Evolutionary conservation across 148 eudicot species (phyloP).

Genomic region (Spergularia marina): DNA sequence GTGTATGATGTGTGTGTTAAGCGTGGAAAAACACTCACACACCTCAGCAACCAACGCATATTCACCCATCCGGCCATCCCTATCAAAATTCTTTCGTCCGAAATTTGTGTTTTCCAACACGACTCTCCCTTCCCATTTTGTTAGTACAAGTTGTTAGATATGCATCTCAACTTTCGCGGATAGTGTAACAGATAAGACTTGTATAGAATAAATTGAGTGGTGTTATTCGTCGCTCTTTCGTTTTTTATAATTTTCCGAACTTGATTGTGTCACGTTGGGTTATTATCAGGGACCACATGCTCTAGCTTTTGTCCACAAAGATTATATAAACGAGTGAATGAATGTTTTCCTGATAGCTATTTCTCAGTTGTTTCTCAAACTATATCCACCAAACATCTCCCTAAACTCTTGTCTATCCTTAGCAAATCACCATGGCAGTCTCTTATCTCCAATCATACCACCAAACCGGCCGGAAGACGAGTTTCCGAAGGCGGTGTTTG

Average conservation of each 20-base stretch:
- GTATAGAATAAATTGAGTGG: too few relatives aligned
- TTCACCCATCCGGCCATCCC: not conserved
- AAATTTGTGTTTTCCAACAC: constrained; percentile 19
- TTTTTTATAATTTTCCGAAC: not conserved
- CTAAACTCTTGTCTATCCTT: not conserved
- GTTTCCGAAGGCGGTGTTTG: constrained; percentile 39
- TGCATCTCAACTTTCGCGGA: not conserved
- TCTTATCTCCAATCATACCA: constrained; percentile 15
- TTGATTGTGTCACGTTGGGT: constrained; percentile 24
- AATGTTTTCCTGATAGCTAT: not conserved
- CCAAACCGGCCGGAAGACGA: constrained; percentile 25
- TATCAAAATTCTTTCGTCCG: not conserved
- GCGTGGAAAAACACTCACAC: constrained; percentile 25
- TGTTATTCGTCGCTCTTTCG: not conserved
- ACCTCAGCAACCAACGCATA: constrained; percentile 2
- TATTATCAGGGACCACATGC: constrained; percentile 18
- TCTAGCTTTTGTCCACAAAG: constrained; percentile 7
- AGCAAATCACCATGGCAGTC: constrained; percentile 12
- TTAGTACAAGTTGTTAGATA: not conserved
- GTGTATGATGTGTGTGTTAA: constrained; percentile 11
- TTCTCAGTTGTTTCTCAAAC: not conserved
- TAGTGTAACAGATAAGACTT: too few relatives aligned
- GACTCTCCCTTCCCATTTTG: constrained; percentile 10
- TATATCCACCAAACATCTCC: not conserved
- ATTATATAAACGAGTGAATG: constrained; percentile 13